Conservation (phyloP, 352 stramenopile genomes). For the Phytopythium chamaehyphon region DNA sequence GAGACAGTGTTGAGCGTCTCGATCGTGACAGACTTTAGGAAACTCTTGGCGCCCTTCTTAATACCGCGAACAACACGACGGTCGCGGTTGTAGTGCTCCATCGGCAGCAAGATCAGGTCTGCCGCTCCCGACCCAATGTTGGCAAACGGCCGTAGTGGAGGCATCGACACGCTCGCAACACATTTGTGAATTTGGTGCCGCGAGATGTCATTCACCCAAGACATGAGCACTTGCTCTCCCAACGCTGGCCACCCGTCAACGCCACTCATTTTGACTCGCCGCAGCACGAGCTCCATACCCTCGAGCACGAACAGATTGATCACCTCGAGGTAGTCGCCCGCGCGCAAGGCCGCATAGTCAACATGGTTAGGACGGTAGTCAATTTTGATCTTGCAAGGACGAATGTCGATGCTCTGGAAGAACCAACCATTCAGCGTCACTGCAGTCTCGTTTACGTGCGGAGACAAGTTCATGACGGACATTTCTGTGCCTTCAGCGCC, state of each 20-base stretch:
- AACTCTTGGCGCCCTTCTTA: slow-evolving; percentile 85
- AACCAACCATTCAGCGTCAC: slow-evolving; percentile 66
- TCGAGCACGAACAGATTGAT: slow-evolving; percentile 89
- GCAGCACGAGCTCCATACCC: slow-evolving; percentile 85
- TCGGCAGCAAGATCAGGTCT: slow-evolving; percentile 81
- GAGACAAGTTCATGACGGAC: slow-evolving; percentile 14
- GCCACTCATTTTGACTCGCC: slow-evolving; percentile 79
- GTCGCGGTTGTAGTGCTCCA: slow-evolving; percentile 84
- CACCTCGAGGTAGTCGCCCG: slow-evolving; percentile 85
- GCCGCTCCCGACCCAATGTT: slow-evolving; percentile 85
- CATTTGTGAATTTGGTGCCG: slow-evolving; percentile 88
- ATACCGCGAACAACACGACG: slow-evolving; percentile 76
- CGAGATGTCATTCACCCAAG: slow-evolving; percentile 87
- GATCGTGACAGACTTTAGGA: slow-evolving; percentile 86
- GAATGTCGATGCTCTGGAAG: slow-evolving; percentile 86
- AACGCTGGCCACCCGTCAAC: slow-evolving; percentile 74
- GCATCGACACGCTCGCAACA: slow-evolving; percentile 84
- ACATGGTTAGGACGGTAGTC: slow-evolving; percentile 87
- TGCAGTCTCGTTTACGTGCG: slow-evolving; percentile 31
- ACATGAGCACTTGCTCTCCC: slow-evolving; percentile 72
- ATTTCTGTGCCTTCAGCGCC: slow-evolving; percentile 49
- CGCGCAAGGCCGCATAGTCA: slow-evolving; percentile 75
- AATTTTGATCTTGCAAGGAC: slow-evolving; percentile 89
- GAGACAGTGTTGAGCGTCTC: slow-evolving; percentile 84
- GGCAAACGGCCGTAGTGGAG: slow-evolving; percentile 75